A percentile compares a stretch with the other conserved stretches of the same genome.
Evolutionary conservation across 2,329 filamentous ascomycete species (phyloP).

Genomic region (Diaporthe destruens): DNA sequence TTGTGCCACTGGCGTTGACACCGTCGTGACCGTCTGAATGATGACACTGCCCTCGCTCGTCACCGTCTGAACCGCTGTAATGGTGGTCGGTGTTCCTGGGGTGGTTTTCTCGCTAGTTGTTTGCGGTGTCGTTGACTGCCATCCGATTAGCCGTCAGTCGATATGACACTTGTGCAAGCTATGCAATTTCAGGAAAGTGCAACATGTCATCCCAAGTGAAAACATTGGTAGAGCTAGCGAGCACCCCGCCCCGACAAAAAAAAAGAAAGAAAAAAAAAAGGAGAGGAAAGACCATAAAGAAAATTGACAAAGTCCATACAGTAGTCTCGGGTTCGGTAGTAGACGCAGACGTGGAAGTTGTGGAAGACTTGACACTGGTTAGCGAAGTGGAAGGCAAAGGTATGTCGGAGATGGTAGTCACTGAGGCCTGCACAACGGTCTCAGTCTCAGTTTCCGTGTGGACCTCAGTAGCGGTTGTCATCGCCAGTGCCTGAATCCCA

Average conservation of each 20-base stretch:
- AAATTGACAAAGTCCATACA: constrained; percentile 30
- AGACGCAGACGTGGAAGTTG: constrained; percentile 36
- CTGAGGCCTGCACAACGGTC: constrained; percentile 54
- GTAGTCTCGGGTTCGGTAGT: constrained; percentile 29
- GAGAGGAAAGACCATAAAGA: neutral
- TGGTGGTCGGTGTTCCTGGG: constrained; percentile 48
- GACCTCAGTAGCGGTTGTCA: constrained; percentile 38
- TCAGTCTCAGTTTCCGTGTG: constrained; percentile 48
- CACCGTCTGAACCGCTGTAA: constrained; percentile 61
- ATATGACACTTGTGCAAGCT: neutral
- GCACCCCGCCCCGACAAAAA: too few species aligned
- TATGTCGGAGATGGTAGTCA: constrained; percentile 48
- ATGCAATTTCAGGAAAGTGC: neutral
- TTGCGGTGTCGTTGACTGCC: constrained; percentile 43
- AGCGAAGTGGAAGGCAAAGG: constrained; percentile 48
- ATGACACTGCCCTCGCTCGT: constrained; percentile 64
- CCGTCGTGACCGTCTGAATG: constrained; percentile 65
- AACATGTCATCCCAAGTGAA: neutral
- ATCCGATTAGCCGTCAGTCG: constrained; percentile 33
- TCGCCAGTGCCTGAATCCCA: constrained; percentile 46
- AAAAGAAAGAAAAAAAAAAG: too few species aligned
- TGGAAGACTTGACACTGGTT: constrained; percentile 41
- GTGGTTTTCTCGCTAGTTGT: constrained; percentile 45
- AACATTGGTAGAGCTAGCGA: neutral
- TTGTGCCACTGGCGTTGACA: constrained; percentile 53